These are phyloP conservation scores for Saccharomycopsis sp. DNA, from an alignment of 805 yeast genomes.

Conservation along the genomic window DNA sequence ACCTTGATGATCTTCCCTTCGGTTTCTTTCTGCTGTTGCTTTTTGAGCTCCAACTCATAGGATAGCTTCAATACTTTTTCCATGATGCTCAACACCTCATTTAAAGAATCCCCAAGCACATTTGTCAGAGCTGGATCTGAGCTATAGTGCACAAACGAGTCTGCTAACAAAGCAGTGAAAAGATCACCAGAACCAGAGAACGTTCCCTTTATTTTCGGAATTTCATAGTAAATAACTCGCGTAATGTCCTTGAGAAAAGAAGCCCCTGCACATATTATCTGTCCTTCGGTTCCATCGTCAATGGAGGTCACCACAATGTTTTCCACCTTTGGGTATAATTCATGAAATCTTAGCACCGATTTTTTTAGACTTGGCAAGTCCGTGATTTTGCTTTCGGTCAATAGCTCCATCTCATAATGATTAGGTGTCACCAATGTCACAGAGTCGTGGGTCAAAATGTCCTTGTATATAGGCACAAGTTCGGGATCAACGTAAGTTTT, in stretches of 20 bases:
- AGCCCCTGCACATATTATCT: slow-evolving; percentile 39
- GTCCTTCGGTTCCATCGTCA: slow-evolving; percentile 23
- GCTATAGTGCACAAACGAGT: slow-evolving; percentile 34
- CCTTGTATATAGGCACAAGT: slow-evolving; percentile 45
- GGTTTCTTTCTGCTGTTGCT: background rate
- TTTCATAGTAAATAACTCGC: slow-evolving; percentile 31
- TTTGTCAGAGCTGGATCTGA: slow-evolving; percentile 11
- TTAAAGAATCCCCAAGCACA: slow-evolving; percentile 31
- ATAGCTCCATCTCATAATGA: slow-evolving; percentile 63
- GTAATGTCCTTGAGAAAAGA: slow-evolving; percentile 15
- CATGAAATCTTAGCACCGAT: slow-evolving; percentile 38
- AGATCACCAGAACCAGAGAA: slow-evolving; percentile 76
- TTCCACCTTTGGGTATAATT: slow-evolving; percentile 37
- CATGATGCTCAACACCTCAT: slow-evolving; percentile 35
- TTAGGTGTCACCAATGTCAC: slow-evolving; percentile 61
- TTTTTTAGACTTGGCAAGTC: slow-evolving; percentile 32
- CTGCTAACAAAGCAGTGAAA: slow-evolving; percentile 54
- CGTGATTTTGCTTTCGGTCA: slow-evolving; percentile 41
- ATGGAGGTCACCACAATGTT: slow-evolving; percentile 58
- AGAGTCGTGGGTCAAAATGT: slow-evolving; percentile 30
- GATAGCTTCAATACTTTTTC: slow-evolving; percentile 38
- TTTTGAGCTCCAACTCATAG: slow-evolving; percentile 24
- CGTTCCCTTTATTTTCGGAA: slow-evolving; percentile 46
- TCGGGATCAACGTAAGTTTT: slow-evolving; percentile 61
- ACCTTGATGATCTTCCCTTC: slow-evolving; percentile 1